Evolutionary conservation across 2,329 filamentous ascomycete genomes (phyloP), one percentile per base, ranked within the genome.

Genomic region (Leptoxyphium fumago): DNA sequence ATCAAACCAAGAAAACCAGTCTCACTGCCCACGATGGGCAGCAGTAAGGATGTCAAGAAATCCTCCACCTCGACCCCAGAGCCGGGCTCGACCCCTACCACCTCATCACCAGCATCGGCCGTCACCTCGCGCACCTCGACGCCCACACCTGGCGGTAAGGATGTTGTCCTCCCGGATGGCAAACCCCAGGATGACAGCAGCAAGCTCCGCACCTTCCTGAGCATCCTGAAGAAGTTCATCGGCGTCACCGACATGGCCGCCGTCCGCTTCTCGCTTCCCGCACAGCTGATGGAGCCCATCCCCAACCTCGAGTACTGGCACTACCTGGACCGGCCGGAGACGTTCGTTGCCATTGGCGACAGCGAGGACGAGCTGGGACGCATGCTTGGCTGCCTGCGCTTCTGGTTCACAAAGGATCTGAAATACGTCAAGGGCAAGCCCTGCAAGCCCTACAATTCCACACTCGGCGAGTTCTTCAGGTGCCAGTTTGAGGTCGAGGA

Each of bases 251-350:
- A 98, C 66, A 91, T 98, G 58, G 91, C 91, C 46, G 78, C 87
- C 45, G 89, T 96, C 49, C 84, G 91, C 54, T 98, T 98, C 69
- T 96, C 89, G 13, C 75, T 98, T 42, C 91, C 91, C 17, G 87
- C 91, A 42, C 89, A 96, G 65, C 78, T 98, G 38, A 76, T 98
- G 58, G 91, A 98, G 64, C 91, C 91, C 30, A 93, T 85, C 3
- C 91, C 91, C 43, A 98, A 98, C 63, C 72, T 98, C 61, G 91
- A 98, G 69, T 98, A 96, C 68, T 98, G 91, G 91, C 93, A 93
- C 59, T 98, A 98, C 60, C 73, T 98, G 61, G 91, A 98, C 65
- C 78, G 87, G 54, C 89, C 89, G 17, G 93, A 94, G 64, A 85
- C 88, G 40, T 95, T 98, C 61, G 74, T 75, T 50, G 80, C 77